Evolutionary conservation across 2,329 filamentous ascomycete species (phyloP).

Genomic region (Trichoderma harzianum): DNA sequence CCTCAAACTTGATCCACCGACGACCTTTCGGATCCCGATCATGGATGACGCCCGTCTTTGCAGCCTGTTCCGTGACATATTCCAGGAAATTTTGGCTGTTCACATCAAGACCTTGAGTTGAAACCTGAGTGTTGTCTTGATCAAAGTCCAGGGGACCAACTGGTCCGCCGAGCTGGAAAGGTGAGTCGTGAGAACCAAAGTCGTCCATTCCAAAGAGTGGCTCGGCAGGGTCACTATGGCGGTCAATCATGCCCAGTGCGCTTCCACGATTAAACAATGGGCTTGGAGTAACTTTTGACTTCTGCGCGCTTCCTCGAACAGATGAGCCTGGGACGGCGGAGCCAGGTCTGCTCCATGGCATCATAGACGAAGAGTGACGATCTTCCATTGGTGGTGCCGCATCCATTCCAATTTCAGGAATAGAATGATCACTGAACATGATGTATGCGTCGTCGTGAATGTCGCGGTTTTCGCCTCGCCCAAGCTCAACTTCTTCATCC

Average conservation of each 20-base stretch:
- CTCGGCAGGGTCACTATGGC: constrained; percentile 44
- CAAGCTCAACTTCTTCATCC: constrained; percentile 30
- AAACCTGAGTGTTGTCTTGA: constrained; percentile 31
- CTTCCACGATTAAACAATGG: constrained; percentile 38
- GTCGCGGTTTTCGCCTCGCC: constrained; percentile 23
- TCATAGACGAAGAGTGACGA: constrained; percentile 52
- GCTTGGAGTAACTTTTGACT: constrained; percentile 32
- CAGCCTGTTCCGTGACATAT: constrained; percentile 40
- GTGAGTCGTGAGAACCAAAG: constrained; percentile 33
- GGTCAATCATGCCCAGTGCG: constrained; percentile 41
- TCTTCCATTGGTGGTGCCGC: constrained; percentile 65
- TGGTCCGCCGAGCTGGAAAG: constrained; percentile 27
- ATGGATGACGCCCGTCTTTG: constrained; percentile 32
- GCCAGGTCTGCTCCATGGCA: constrained; percentile 50
- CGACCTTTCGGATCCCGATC: constrained; percentile 32
- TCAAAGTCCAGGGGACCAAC: constrained; percentile 22
- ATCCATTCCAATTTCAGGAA: constrained; percentile 67
- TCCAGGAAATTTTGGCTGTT: constrained; percentile 46
- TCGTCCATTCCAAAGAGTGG: constrained; percentile 34
- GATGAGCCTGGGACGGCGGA: constrained; percentile 48
- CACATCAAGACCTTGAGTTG: constrained; percentile 39
- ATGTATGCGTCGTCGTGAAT: constrained; percentile 30
- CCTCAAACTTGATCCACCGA: constrained; percentile 62
- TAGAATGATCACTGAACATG: constrained; percentile 38
- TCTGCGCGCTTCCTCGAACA: constrained; percentile 40